Conservation (phyloP, 164 flowering plant genomes). For the Stephania cephalantha region DNA sequence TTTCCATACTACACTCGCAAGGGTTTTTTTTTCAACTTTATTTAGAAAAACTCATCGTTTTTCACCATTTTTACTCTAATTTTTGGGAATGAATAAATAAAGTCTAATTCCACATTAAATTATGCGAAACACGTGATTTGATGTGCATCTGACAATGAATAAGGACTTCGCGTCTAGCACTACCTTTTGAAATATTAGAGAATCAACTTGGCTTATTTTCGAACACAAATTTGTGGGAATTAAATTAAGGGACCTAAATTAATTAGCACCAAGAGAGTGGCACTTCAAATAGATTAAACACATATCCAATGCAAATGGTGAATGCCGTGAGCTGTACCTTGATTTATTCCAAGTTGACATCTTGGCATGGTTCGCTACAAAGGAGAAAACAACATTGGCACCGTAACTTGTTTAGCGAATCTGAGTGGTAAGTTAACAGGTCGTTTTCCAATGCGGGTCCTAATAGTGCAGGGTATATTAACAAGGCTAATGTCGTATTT, state of each 20-base stretch:
- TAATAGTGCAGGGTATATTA: background rate
- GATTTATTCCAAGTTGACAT: background rate
- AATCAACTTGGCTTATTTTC: no score
- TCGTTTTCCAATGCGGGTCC: background rate
- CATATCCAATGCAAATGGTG: background rate
- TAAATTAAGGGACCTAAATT: no score
- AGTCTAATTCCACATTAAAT: no score
- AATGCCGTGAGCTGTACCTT: background rate
- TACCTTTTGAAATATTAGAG: background rate
- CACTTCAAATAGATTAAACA: no score
- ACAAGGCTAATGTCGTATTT: background rate
- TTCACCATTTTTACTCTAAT: no score
- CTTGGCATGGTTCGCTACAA: background rate
- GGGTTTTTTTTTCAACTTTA: no score
- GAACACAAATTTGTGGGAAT: background rate
- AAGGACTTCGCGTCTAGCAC: background rate
- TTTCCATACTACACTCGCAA: no score
- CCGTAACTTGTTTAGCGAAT: background rate
- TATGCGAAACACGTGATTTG: no score
- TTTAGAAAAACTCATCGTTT: no score
- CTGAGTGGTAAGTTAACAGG: background rate
- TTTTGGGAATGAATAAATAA: no score
- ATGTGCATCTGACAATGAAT: no score
- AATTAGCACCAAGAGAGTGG: no score
- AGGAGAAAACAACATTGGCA: background rate